phyloP scores from a whole-genome alignment of 2,329 filamentous ascomycete genomes.

The Cladosporium sp. region DNA sequence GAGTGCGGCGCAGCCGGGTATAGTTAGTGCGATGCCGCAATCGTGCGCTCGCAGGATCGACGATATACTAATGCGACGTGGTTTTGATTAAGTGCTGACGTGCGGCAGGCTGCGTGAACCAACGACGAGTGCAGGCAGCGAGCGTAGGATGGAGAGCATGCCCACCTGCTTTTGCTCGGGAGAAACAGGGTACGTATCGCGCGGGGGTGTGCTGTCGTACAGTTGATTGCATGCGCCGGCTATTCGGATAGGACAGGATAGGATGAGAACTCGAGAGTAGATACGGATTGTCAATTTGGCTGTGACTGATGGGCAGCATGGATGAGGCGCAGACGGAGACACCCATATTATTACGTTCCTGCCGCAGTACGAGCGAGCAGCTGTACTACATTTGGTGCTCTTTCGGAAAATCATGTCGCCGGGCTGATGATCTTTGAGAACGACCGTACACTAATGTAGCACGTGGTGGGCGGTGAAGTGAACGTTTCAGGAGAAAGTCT shows the following conservation, averaged over 20 bases:
- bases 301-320: not conserved
- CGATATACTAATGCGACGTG: not conserved
- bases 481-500: slow-evolving; percentile 4
- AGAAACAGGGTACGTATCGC: slow-evolving; percentile 4
- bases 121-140: not conserved
- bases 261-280: not conserved
- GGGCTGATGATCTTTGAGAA: not conserved
- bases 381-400: not conserved
- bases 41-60: not conserved
- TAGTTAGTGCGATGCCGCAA: not conserved
- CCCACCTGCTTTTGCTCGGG: not conserved
- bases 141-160: not conserved
- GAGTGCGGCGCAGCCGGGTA: not conserved
- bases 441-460: not conserved
- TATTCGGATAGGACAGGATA: slow-evolving; percentile 1
- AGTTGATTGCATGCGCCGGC: slow-evolving; percentile 3
- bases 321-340: not conserved
- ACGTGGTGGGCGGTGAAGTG: slow-evolving; percentile 5
- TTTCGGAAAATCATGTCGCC: not conserved
- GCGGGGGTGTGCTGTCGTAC: not conserved
- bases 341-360: not conserved
- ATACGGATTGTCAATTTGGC: not conserved
- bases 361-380: slow-evolving; percentile 1
- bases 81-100: slow-evolving; percentile 8
- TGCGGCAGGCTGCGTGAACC: slow-evolving; percentile 2